phyloP scores from a whole-genome alignment of 495 filamentous ascomycete species.

The Cercophora sp. region DNA sequence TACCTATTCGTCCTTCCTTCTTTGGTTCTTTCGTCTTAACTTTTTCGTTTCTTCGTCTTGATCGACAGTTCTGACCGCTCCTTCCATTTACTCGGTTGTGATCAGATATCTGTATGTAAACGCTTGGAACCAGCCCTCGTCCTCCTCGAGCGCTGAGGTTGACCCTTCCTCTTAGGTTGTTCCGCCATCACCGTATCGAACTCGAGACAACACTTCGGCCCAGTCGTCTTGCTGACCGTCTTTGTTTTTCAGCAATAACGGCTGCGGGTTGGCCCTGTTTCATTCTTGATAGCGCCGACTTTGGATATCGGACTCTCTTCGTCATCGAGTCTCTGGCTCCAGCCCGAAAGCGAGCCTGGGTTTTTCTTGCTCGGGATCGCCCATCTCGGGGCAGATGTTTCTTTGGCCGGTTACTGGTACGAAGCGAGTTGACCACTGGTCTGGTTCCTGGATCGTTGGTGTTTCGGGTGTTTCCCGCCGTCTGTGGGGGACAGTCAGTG shows the following conservation, averaged over 20 bases:
- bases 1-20: slow-evolving; percentile 15
- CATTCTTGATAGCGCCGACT: neutral
- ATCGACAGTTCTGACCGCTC: slow-evolving; percentile 19
- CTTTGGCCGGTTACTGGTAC: neutral
- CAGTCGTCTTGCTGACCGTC: neutral
- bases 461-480: slow-evolving; percentile 29
- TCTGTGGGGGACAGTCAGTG: slow-evolving; percentile 29
- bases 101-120: too few species aligned
- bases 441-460: slow-evolving; percentile 20
- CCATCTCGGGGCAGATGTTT: slow-evolving; percentile 15
- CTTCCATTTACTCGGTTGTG: slow-evolving; percentile 13
- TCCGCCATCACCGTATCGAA: neutral
- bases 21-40: slow-evolving; percentile 16
- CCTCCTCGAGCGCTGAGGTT: too few species aligned
- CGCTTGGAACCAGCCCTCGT: neutral
- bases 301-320: too few species aligned
- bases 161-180: too few species aligned
- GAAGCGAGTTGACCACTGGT: neutral
- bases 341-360: neutral
- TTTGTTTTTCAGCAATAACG: neutral
- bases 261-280: slow-evolving; percentile 4
- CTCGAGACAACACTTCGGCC: neutral
- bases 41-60: slow-evolving; percentile 17
- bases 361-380: neutral
- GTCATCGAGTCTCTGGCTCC: neutral